Evolutionary conservation across 208 protist species (phyloP), one percentile per base, ranked within the genome.

Genomic region (Trypanosoma avium): DNA sequence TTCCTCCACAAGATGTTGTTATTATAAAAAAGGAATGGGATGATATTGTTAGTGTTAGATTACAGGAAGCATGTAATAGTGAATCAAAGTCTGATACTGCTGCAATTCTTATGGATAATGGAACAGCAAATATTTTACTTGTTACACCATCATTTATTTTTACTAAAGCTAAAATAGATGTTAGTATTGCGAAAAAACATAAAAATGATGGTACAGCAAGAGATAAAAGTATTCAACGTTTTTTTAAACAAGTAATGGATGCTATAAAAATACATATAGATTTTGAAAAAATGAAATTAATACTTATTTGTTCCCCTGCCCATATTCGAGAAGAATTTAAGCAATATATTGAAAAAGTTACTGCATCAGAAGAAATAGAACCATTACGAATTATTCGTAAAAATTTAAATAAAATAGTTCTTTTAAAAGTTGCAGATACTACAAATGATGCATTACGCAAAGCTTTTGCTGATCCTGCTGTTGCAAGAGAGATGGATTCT

Each of bases 41-140:
- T 63, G 61, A 74, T 0, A 64, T 95, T 29, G 48, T 57, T 5
- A 75, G 82, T 21, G 69, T 73, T 8, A 78, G 86, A 15, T 67
- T 93, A 17, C 68, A 84, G 46, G 82, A 96, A 36, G 88, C 85
- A 4, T 94, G 87, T 61, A 79, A 96, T 62, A 69, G 74, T 29
- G 73, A 84, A 2, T 72, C 66, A 4, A 81, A 77, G 50, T 81
- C 92, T 0, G 96, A 98, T 65, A 90, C 98, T 3, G 97, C 86
- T 0, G 98, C 95, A 2, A 75, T 99, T n/a, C 77, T 99, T 22
- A 97, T 99, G 92, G 78, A 90, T 35, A 97, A 97, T 70, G 97
- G 97, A 30, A 78, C 93, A 22, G 95, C 95, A 2, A 67, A 94
- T 49, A 56, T 99, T 0, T 92, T 98, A 46, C 59, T 99, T 0